phyloP scores from a whole-genome alignment of 805 yeast species.

The Starmerella potacharoeniae region DNA sequence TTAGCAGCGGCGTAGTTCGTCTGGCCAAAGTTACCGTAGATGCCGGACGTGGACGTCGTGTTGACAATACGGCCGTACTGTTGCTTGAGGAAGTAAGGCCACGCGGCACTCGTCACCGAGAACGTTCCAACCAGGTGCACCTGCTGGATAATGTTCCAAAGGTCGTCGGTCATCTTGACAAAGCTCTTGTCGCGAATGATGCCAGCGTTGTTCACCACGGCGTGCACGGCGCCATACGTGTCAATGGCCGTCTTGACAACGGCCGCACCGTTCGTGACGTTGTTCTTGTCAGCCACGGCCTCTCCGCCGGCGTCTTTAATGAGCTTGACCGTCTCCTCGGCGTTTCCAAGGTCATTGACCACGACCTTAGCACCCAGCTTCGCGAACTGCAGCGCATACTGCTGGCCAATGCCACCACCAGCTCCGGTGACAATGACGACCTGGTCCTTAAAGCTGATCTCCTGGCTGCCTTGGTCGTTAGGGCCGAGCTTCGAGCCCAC shows the following conservation, averaged over 20 bases:
- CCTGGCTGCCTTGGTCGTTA: conserved; percentile 45
- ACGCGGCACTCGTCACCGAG: conserved; percentile 73
- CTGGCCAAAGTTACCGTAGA: conserved; percentile 96
- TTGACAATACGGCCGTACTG: conserved; percentile 73
- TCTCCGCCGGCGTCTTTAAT: conserved; percentile 59
- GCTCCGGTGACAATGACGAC: conserved; percentile 93
- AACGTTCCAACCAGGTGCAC: conserved; percentile 78
- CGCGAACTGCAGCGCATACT: conserved; percentile 76
- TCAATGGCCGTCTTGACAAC: conserved; percentile 69
- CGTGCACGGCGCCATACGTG: conserved; percentile 72
- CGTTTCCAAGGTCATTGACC: conserved; percentile 76
- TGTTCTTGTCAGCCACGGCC: conserved; percentile 76
- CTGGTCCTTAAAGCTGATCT: conserved; percentile 59
- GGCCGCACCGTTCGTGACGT: conserved; percentile 67
- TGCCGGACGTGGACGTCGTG: conserved; percentile 91
- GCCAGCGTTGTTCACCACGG: conserved; percentile 88
- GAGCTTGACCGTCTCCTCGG: conserved; percentile 61
- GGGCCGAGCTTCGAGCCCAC: conserved; percentile 42
- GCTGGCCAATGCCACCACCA: conserved; percentile 87
- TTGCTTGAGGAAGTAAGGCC: conserved; percentile 80
- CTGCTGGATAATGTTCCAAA: conserved; percentile 70
- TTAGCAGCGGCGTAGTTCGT: conserved; percentile 93
- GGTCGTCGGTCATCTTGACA: conserved; percentile 67
- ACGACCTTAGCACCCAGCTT: conserved; percentile 91
- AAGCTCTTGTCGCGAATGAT: conserved; percentile 83